These are phyloP conservation scores for Didymellaceae sp. DNA, from an alignment of 2,329 filamentous ascomycete genomes.

Conservation along the genomic window DNA sequence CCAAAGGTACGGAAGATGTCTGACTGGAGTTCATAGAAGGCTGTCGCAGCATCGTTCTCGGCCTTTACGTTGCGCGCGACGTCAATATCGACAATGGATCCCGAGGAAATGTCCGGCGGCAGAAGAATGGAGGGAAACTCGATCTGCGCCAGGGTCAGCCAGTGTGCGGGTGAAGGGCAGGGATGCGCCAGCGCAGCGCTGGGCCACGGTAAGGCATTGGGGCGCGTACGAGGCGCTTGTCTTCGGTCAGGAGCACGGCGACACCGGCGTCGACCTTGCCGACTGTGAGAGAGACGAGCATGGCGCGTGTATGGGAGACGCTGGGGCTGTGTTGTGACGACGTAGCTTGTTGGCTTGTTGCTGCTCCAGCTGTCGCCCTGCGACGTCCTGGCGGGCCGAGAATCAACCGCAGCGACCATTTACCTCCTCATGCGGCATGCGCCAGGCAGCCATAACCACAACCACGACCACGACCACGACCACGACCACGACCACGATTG, in stretches of 20 bases:
- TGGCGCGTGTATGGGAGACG: slow-evolving; percentile 51
- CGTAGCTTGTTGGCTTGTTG: slow-evolving; percentile 4
- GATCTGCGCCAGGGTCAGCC: slow-evolving; percentile 67
- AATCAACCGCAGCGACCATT: slow-evolving; percentile 9
- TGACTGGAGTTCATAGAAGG: slow-evolving; percentile 85
- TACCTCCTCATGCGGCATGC: slow-evolving; percentile 13
- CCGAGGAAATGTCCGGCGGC: slow-evolving; percentile 91
- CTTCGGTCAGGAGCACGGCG: slow-evolving; percentile 92
- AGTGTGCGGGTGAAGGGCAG: slow-evolving; percentile 23
- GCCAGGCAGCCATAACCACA: slow-evolving; percentile 2
- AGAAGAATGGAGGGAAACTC: slow-evolving; percentile 98
- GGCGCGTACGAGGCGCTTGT: slow-evolving; percentile 85
- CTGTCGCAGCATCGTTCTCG: slow-evolving; percentile 74
- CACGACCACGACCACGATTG: too few species aligned
- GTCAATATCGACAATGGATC: slow-evolving; percentile 97
- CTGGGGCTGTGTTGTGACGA: slow-evolving; percentile 12
- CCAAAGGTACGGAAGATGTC: slow-evolving; percentile 89
- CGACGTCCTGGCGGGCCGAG: slow-evolving; percentile 5
- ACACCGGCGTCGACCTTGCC: slow-evolving; percentile 99
- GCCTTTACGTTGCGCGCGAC: slow-evolving; percentile 85
- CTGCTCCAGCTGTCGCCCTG: slow-evolving; percentile 14
- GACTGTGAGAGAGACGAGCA: slow-evolving; percentile 97
- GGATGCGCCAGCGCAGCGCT: slow-evolving; percentile 26
- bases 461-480: too few species aligned
- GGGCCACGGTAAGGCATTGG: slow-evolving; percentile 18